phyloP scores from a whole-genome alignment of 805 yeast genomes.

The Lipomyces spencermartinsiae region DNA sequence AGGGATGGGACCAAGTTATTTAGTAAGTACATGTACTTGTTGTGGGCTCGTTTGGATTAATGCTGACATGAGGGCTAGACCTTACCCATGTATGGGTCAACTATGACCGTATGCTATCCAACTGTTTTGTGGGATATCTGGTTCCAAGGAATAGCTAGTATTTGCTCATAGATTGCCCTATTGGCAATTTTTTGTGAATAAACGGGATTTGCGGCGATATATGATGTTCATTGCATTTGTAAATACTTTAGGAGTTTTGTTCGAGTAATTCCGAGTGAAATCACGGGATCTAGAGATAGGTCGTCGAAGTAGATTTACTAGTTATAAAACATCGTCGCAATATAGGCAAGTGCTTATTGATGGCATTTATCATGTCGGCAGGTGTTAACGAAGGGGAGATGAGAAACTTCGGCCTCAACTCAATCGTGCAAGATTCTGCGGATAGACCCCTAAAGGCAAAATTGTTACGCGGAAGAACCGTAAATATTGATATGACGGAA shows the following conservation, averaged over 20 bases:
- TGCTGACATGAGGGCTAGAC: constrained; percentile 17
- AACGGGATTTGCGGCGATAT: too few relatives aligned
- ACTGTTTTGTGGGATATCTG: constrained; percentile 72
- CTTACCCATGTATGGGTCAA: constrained; percentile 74
- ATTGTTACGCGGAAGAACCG: neutral
- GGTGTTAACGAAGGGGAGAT: too few relatives aligned
- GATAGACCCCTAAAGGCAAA: neutral
- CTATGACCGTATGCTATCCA: constrained; percentile 77
- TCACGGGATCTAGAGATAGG: too few relatives aligned
- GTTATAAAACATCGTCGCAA: too few relatives aligned
- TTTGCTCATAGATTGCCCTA: neutral
- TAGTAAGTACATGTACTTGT: constrained; percentile 54
- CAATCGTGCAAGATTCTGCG: neutral
- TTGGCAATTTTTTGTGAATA: neutral
- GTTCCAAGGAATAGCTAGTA: constrained; percentile 11
- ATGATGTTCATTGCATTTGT: too few relatives aligned
- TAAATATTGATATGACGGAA: neutral
- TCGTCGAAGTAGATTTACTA: too few relatives aligned
- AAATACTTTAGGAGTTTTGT: too few relatives aligned
- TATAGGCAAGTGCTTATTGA: too few relatives aligned
- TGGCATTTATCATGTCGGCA: too few relatives aligned
- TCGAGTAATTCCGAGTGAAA: too few relatives aligned
- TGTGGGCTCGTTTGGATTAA: constrained; percentile 40
- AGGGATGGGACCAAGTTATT: constrained; percentile 80
- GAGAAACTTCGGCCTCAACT: too few relatives aligned